Evolutionary conservation across 306 rosid genomes (phyloP).

Genomic region (Prunus salicina): DNA sequence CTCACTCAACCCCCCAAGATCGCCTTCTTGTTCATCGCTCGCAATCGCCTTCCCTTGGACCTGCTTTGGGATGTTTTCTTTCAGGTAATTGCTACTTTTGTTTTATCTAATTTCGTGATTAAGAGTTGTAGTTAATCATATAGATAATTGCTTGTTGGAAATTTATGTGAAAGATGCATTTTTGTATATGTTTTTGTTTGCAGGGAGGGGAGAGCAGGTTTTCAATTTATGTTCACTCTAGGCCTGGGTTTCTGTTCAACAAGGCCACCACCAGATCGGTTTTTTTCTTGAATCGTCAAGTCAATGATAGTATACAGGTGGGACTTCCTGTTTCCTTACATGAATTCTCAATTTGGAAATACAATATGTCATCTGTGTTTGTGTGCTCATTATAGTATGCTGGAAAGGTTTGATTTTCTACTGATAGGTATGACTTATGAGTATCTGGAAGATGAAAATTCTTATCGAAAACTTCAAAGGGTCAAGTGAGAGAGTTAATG

Average conservation of each 20-base stretch:
- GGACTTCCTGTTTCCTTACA: constrained; percentile 16
- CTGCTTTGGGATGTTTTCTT: constrained; percentile 90
- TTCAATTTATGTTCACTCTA: constrained; percentile 84
- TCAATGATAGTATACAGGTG: constrained; percentile 92
- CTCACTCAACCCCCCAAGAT: constrained; percentile 55
- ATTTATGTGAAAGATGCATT: constrained; percentile 9
- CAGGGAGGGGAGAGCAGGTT: constrained; percentile 77
- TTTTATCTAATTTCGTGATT: background rate
- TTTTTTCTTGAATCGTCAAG: constrained; percentile 88
- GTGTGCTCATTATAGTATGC: too few species aligned
- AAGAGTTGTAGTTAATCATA: background rate
- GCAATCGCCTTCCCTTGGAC: constrained; percentile 88
- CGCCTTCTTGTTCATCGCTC: constrained; percentile 88
- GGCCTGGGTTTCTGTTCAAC: constrained; percentile 92
- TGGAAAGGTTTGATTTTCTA: background rate
- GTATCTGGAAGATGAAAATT: background rate
- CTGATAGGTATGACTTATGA: too few species aligned
- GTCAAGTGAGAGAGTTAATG: background rate
- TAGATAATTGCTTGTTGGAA: background rate
- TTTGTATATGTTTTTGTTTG: constrained; percentile 17
- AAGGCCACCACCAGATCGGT: constrained; percentile 74
- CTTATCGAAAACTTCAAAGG: background rate
- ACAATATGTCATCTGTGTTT: background rate
- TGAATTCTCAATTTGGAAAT: background rate
- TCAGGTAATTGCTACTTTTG: constrained; percentile 34